Evolutionary conservation across 2,329 filamentous ascomycete genomes (phyloP).

Genomic region (Trichoderma sp.): DNA sequence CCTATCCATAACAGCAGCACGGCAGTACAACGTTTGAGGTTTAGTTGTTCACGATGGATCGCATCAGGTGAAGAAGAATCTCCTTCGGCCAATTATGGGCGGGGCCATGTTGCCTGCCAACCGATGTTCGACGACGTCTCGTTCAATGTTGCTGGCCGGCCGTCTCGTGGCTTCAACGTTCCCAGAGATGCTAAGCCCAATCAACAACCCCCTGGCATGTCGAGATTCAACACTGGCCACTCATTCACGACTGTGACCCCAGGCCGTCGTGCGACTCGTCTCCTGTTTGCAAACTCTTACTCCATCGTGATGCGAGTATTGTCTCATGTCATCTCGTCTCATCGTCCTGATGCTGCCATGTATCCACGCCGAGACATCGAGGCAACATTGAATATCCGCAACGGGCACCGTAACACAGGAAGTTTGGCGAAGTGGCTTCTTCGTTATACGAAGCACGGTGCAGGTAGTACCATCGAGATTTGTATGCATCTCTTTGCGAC

Average conservation of each 20-base stretch:
- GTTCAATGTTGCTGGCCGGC: background rate
- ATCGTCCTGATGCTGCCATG: background rate
- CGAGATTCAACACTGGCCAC: background rate
- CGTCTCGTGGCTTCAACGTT: slow-evolving; percentile 12
- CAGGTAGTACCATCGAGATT: background rate
- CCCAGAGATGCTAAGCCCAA: background rate
- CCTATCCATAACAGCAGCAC: background rate
- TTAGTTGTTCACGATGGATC: background rate
- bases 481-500: background rate
- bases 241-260: background rate
- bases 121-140: background rate
- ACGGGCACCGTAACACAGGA: background rate
- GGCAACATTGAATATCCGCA: slow-evolving; percentile 13
- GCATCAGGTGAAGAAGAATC: background rate
- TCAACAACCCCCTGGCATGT: background rate
- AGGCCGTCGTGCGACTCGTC: slow-evolving; percentile 7
- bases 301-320: background rate
- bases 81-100: background rate
- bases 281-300: background rate
- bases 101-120: background rate
- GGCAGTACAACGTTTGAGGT: background rate
- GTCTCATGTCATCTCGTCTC: slow-evolving; percentile 10
- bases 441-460: background rate
- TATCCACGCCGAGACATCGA: background rate
- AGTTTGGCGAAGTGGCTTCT: background rate